A percentile compares a stretch with the other conserved stretches of the same genome.
phyloP scores from a whole-genome alignment of 768 basidiomycete genomes.

The Neoboletus magnificus region DNA sequence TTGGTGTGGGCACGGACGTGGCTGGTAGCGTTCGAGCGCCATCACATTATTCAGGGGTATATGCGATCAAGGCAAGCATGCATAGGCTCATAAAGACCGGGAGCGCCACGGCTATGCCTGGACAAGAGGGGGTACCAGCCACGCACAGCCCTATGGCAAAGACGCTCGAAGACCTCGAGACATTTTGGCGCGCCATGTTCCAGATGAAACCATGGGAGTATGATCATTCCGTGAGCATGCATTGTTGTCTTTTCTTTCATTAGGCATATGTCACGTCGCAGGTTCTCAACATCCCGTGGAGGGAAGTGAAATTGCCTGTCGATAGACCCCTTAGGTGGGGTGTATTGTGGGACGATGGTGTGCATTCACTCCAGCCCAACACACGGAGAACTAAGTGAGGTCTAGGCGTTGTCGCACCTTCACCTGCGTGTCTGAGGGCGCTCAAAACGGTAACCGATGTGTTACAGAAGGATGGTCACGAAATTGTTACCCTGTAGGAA shows the following conservation, averaged over 20 bases:
- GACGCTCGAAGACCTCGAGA: conserved; percentile 58
- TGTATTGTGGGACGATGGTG: conserved; percentile 62
- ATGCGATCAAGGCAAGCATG: conserved; percentile 54
- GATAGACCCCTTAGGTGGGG: conserved; percentile 58
- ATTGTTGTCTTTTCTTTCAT: background rate
- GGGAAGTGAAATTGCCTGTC: conserved; percentile 39
- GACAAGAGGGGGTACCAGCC: conserved; percentile 55
- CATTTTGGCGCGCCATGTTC: conserved; percentile 63
- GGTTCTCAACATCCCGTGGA: conserved; percentile 37
- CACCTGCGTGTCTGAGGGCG: conserved; percentile 59
- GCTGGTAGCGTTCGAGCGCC: conserved; percentile 68
- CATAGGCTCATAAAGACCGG: conserved; percentile 57
- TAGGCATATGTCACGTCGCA: conserved; percentile 5
- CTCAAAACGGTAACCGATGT: conserved; percentile 44
- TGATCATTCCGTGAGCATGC: conserved; percentile 45
- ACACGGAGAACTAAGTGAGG: background rate
- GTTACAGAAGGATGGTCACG: conserved; percentile 46
- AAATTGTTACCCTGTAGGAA: conserved; percentile 50
- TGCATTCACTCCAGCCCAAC: background rate
- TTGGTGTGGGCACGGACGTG: conserved; percentile 68
- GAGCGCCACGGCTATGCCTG: conserved; percentile 43
- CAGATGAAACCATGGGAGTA: conserved; percentile 64
- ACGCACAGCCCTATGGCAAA: conserved; percentile 59
- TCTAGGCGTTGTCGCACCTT: conserved; percentile 53
- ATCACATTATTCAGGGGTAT: conserved; percentile 63